Percentiles rank a stretch among this genome's conserved stretches.
Conservation (phyloP, 2,329 filamentous ascomycete genomes). For the Xylaria sp. region DNA sequence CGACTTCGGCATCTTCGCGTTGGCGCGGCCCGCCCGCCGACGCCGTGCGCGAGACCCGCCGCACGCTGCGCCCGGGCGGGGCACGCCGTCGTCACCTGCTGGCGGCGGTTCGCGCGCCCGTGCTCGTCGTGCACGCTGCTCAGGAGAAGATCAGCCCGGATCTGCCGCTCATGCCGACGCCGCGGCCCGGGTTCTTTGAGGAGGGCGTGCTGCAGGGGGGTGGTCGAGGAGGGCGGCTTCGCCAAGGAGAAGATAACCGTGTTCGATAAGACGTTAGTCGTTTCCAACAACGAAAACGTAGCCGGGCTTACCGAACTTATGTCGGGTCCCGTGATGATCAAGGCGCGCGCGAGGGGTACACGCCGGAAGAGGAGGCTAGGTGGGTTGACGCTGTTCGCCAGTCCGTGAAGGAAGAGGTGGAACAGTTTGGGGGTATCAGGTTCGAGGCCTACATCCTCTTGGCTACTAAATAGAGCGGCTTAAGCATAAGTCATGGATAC, state of each 20-base stretch:
- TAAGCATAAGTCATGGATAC: too few relatives aligned
- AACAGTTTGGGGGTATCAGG: slow-evolving; percentile 30
- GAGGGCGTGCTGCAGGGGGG: slow-evolving; percentile 31
- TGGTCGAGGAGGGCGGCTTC: slow-evolving; percentile 32
- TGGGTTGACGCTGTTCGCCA: slow-evolving; percentile 28
- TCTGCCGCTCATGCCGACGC: slow-evolving; percentile 30
- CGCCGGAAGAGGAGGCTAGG: slow-evolving; percentile 27
- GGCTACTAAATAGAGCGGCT: slow-evolving; percentile 29
- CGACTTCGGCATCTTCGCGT: slow-evolving; percentile 36
- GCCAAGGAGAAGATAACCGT: slow-evolving; percentile 23
- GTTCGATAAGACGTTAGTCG: slow-evolving; percentile 29
- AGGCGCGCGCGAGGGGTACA: slow-evolving; percentile 35
- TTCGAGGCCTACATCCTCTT: slow-evolving; percentile 33
- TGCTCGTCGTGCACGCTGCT: slow-evolving; percentile 30
- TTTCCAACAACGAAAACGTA: slow-evolving; percentile 31
- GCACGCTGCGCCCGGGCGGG: slow-evolving; percentile 28
- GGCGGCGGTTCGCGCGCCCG: slow-evolving; percentile 31
- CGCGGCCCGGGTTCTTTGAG: slow-evolving; percentile 29
- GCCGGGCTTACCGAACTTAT: slow-evolving; percentile 34
- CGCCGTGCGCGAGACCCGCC: slow-evolving; percentile 30
- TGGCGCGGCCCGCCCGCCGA: slow-evolving; percentile 20
- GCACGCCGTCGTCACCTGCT: too few relatives aligned
- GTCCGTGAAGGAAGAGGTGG: slow-evolving; percentile 30
- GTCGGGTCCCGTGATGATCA: slow-evolving; percentile 34
- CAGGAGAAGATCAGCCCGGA: slow-evolving; percentile 33